These are phyloP conservation scores for Spirogloea muscicola DNA, from an alignment of 139 green algal genomes.

Conservation along the genomic window DNA sequence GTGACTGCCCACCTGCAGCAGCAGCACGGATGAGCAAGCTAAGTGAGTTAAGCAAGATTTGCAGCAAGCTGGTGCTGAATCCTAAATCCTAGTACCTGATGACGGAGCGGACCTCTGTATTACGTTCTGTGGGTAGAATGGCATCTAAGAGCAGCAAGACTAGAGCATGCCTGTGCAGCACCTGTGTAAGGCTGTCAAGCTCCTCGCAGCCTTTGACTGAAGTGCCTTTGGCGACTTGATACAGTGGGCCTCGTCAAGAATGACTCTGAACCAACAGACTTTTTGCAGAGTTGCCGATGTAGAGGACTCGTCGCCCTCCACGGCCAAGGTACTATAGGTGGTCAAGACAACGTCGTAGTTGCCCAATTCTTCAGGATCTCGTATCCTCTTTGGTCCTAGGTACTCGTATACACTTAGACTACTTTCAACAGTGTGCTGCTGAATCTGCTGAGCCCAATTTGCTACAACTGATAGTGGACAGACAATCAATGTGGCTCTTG, in stretches of 20 bases:
- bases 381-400: constrained; percentile 39
- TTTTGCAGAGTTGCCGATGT: constrained; percentile 2
- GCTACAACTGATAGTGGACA: constrained; percentile 64
- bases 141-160: too few relatives aligned
- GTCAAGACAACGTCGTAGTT: constrained; percentile 20
- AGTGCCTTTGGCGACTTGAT: constrained; percentile 57
- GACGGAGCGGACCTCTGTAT: too few relatives aligned
- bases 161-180: too few relatives aligned
- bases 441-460: constrained; percentile 64
- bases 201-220: constrained; percentile 25
- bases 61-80: too few relatives aligned
- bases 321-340: constrained; percentile 13
- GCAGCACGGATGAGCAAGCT: too few relatives aligned
- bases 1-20: constrained; percentile 86
- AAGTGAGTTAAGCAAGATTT: too few relatives aligned
- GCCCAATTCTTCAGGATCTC: constrained; percentile 17
- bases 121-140: too few relatives aligned
- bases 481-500: constrained; percentile 60
- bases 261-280: constrained; percentile 10
- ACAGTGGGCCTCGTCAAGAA: constrained; percentile 52
- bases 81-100: too few relatives aligned
- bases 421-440: constrained; percentile 57
- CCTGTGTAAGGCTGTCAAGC: too few relatives aligned
- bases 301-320: not conserved
- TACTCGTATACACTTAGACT: constrained; percentile 48